Evolutionary conservation across 352 stramenopile genomes (phyloP).

Genomic region (Plasmopara viticola): DNA sequence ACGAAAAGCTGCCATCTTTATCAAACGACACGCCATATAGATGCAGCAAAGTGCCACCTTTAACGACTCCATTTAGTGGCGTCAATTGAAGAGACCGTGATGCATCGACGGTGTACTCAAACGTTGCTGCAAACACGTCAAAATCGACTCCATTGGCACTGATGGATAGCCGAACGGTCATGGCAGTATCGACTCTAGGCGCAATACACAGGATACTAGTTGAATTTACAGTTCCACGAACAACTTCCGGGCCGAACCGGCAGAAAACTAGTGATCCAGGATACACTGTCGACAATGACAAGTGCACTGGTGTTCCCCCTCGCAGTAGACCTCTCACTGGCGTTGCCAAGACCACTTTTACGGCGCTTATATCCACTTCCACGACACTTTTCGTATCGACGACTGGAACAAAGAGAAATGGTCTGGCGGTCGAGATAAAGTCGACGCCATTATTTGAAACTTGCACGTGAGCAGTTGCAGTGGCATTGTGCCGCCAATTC

Average conservation of each 20-base stretch:
- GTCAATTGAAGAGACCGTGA: constrained; percentile 26
- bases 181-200: constrained; percentile 8
- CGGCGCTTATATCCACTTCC: constrained; percentile 12
- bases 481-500: constrained; percentile 15
- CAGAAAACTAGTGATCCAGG: constrained; percentile 33
- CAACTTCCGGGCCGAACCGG: constrained; percentile 41
- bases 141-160: constrained; percentile 50
- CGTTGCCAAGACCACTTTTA: constrained; percentile 27
- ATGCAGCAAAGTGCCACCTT: constrained; percentile 49
- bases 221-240: constrained; percentile 17
- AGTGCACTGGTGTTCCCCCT: constrained; percentile 50
- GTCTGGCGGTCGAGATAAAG: constrained; percentile 17
- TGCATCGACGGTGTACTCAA: constrained; percentile 34
- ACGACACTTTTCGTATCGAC: not conserved
- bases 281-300: constrained; percentile 25
- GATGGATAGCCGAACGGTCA: constrained; percentile 25
- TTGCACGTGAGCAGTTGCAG: constrained; percentile 20
- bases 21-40: constrained; percentile 34
- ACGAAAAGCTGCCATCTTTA: constrained; percentile 30
- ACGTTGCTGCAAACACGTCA: constrained; percentile 34
- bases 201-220: constrained; percentile 28
- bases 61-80: constrained; percentile 35
- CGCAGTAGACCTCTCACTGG: constrained; percentile 43
- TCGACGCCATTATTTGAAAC: constrained; percentile 52
- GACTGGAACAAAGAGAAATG: constrained; percentile 26